Conservation (phyloP, 371 early-diverging fungal genomes). For the Mortierella sp. region DNA sequence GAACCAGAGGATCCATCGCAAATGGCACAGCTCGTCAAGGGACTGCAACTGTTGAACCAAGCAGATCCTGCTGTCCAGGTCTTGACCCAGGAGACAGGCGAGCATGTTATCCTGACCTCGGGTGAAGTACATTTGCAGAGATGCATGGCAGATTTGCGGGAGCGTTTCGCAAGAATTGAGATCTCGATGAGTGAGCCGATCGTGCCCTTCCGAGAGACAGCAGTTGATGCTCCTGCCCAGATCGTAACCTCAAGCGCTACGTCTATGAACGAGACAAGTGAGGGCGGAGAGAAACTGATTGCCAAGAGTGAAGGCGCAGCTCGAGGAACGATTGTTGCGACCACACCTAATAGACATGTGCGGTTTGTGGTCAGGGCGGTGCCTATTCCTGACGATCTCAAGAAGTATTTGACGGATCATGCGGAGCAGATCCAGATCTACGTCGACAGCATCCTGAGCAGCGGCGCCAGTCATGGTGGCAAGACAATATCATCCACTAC, state of each 20-base stretch:
- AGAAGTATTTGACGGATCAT: constrained; percentile 69
- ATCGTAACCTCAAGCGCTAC: constrained; percentile 35
- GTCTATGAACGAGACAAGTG: constrained; percentile 56
- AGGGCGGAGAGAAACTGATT: constrained; percentile 55
- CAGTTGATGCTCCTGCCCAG: constrained; percentile 57
- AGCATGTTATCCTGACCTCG: constrained; percentile 94
- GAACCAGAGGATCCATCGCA: constrained; percentile 91
- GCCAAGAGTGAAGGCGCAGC: constrained; percentile 59
- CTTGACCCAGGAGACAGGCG: constrained; percentile 92
- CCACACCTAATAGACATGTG: constrained; percentile 77
- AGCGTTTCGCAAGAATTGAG: constrained; percentile 92
- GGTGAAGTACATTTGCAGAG: constrained; percentile 95
- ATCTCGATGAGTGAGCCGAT: constrained; percentile 95
- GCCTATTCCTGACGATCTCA: constrained; percentile 81
- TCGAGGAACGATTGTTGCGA: constrained; percentile 75
- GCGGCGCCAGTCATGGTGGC: background rate
- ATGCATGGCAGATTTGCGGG: constrained; percentile 93
- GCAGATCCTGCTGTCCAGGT: constrained; percentile 96
- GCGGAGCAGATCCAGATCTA: constrained; percentile 72
- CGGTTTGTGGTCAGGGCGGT: constrained; percentile 81
- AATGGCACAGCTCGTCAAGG: constrained; percentile 87
- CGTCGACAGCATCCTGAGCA: constrained; percentile 56
- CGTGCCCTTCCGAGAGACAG: constrained; percentile 97
- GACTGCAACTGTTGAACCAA: constrained; percentile 89
- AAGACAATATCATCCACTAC: constrained; percentile 1